Percentiles rank a stretch among this genome's conserved stretches.
Conservation (phyloP, 345 rosid genomes). For the Anacardium occidentale region DNA sequence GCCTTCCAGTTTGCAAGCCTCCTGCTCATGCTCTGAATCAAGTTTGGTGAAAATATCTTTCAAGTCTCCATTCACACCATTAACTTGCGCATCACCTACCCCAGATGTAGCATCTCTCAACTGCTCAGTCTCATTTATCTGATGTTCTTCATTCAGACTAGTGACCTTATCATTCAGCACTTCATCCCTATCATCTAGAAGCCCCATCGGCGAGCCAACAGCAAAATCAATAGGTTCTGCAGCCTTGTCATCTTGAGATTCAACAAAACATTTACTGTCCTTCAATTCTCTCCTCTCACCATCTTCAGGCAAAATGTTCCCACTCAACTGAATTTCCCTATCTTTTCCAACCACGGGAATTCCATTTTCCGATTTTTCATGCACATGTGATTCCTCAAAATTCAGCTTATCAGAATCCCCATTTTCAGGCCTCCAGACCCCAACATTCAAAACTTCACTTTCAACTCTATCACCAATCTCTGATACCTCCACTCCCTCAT, state of each 20-base stretch:
- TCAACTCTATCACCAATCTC: conserved; percentile 21
- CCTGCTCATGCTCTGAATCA: conserved; percentile 16
- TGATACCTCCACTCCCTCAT: conserved; percentile 28
- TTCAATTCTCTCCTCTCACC: conserved; percentile 19
- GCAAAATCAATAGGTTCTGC: conserved; percentile 16
- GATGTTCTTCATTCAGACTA: conserved; percentile 19
- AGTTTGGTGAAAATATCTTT: conserved; percentile 16
- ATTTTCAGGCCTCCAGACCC: conserved; percentile 10
- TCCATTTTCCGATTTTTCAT: conserved; percentile 12
- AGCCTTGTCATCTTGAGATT: conserved; percentile 13
- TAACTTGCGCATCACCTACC: conserved; percentile 10
- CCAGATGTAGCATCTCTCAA: conserved; percentile 17
- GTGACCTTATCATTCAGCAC: conserved; percentile 16
- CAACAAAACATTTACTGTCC: conserved; percentile 28
- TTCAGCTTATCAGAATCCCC: conserved; percentile 15
- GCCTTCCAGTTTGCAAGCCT: conserved; percentile 13
- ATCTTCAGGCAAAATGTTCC: conserved; percentile 21
- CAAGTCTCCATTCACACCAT: conserved; percentile 22
- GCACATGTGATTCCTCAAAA: conserved; percentile 9
- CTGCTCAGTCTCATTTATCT: conserved; percentile 18
- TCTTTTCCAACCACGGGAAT: not conserved
- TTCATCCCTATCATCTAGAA: conserved; percentile 28
- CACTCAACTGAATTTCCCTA: conserved; percentile 11
- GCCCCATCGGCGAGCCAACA: conserved; percentile 15
- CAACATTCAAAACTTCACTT: conserved; percentile 21